Conservation (phyloP, 345 rosid species). For the Citrus cavaleriei region DNA sequence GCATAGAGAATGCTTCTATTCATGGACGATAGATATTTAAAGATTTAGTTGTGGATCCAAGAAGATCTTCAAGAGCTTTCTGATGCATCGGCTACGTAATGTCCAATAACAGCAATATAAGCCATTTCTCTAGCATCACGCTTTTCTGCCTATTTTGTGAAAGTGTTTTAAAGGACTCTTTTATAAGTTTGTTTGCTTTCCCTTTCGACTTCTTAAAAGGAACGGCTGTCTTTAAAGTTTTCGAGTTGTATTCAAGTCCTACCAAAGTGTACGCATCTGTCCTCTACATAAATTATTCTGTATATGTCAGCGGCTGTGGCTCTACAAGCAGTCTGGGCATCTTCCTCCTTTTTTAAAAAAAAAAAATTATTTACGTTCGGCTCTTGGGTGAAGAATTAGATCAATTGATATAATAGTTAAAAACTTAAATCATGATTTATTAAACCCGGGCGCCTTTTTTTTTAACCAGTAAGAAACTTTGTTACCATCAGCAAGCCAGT, state of each 20-base stretch:
- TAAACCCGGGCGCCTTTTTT: too few species aligned
- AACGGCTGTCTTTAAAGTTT: neutral
- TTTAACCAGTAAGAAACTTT: too few species aligned
- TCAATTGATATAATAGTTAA: too few species aligned
- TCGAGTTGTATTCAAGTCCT: neutral
- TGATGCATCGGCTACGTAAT: conserved; percentile 45
- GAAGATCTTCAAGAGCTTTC: conserved; percentile 58
- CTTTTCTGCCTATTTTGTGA: conserved; percentile 16
- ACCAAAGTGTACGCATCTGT: neutral
- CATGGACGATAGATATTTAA: conserved; percentile 24
- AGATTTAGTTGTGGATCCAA: conserved; percentile 54
- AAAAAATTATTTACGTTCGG: too few species aligned
- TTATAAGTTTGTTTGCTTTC: conserved; percentile 20
- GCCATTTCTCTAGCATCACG: conserved; percentile 34
- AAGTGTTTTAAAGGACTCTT: neutral
- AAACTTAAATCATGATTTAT: too few species aligned
- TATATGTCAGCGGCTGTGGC: neutral
- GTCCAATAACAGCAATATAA: conserved; percentile 34
- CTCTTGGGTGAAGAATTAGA: too few species aligned
- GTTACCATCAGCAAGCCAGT: too few species aligned
- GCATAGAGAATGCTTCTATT: conserved; percentile 27
- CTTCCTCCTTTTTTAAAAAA: too few species aligned
- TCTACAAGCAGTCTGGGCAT: neutral
- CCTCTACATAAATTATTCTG: neutral
- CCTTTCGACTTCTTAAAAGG: conserved; percentile 6